Evolutionary conservation across 2,329 filamentous ascomycete species (phyloP).

Genomic region (Tolypocladium ophioglossoides): DNA sequence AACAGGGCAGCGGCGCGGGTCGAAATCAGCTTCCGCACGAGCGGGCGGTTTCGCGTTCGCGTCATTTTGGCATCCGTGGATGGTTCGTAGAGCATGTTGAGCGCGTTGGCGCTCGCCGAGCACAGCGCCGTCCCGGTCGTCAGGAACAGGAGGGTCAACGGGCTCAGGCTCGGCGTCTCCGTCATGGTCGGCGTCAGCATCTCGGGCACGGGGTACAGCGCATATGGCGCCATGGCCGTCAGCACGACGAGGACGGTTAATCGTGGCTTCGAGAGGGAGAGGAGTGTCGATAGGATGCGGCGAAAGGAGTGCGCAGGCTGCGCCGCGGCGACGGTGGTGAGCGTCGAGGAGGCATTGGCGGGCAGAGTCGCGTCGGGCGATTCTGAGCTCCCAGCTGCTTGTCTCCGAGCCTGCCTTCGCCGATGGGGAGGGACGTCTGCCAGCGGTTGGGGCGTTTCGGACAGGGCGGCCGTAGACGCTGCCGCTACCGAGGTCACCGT

Average conservation of each 20-base stretch:
- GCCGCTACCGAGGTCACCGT: constrained; percentile 7
- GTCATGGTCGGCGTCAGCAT: constrained; percentile 60
- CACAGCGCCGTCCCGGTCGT: constrained; percentile 82
- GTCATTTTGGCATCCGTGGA: constrained; percentile 86
- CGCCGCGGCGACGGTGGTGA: constrained; percentile 40
- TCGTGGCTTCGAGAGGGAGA: constrained; percentile 91
- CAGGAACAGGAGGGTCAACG: constrained; percentile 84
- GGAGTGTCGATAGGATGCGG: constrained; percentile 66
- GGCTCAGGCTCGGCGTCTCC: constrained; percentile 71
- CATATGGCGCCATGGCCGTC: constrained; percentile 82
- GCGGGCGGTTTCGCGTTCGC: constrained; percentile 80
- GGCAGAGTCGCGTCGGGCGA: constrained; percentile 24
- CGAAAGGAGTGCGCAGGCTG: constrained; percentile 41
- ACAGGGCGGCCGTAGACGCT: constrained; percentile 7
- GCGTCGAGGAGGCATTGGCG: constrained; percentile 42
- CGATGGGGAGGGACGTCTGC: constrained; percentile 22
- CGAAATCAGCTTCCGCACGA: constrained; percentile 73
- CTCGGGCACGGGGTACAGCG: constrained; percentile 83
- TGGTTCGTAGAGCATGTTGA: constrained; percentile 96
- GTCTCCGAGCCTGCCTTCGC: constrained; percentile 20
- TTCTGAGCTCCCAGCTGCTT: constrained; percentile 5
- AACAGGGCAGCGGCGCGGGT: constrained; percentile 64
- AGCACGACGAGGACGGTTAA: constrained; percentile 86
- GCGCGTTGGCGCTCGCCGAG: constrained; percentile 81
- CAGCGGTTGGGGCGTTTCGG: constrained; percentile 10